Conservation (phyloP, 2,329 filamentous ascomycete genomes). For the Acarospora socialis region DNA sequence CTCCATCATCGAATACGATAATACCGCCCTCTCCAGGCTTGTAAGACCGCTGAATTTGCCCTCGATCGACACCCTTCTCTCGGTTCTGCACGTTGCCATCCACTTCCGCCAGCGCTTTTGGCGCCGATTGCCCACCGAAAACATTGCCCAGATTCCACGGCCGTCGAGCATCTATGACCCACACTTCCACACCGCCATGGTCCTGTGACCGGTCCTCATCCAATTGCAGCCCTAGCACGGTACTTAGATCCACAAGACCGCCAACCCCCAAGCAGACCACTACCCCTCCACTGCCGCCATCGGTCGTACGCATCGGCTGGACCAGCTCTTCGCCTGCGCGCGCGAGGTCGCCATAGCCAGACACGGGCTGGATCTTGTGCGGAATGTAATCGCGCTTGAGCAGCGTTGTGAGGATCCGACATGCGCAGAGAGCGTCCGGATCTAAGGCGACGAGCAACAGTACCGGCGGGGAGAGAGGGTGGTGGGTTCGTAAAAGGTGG, state of each 20-base stretch:
- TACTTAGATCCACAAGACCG: slow-evolving; percentile 74
- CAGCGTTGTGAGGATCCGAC: slow-evolving; percentile 82
- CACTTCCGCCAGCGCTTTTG: slow-evolving; percentile 36
- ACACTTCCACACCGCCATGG: slow-evolving; percentile 80
- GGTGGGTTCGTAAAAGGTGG: slow-evolving; percentile 71
- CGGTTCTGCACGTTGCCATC: slow-evolving; percentile 30
- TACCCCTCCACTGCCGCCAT: slow-evolving; percentile 73
- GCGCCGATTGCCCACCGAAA: slow-evolving; percentile 58
- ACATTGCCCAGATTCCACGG: slow-evolving; percentile 94
- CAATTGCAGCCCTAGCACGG: slow-evolving; percentile 62
- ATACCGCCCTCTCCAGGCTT: slow-evolving; percentile 72
- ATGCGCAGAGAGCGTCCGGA: slow-evolving; percentile 88
- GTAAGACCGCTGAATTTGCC: slow-evolving; percentile 57
- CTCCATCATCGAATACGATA: slow-evolving; percentile 89
- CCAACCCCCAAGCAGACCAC: slow-evolving; percentile 89
- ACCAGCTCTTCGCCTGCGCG: slow-evolving; percentile 67
- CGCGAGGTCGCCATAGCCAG: slow-evolving; percentile 80
- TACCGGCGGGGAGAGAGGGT: slow-evolving; percentile 82
- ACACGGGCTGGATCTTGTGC: slow-evolving; percentile 91
- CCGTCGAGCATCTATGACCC: slow-evolving; percentile 80
- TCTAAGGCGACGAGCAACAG: slow-evolving; percentile 86
- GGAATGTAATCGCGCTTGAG: slow-evolving; percentile 95
- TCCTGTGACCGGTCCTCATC: slow-evolving; percentile 46
- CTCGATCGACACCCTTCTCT: slow-evolving; percentile 54
- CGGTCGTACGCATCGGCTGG: slow-evolving; percentile 68